A percentile compares a stretch with the other conserved stretches of the same genome.
These are phyloP conservation scores for Anisodus tanguticus DNA, from an alignment of 257 asterid genomes.

Conservation along the genomic window DNA sequence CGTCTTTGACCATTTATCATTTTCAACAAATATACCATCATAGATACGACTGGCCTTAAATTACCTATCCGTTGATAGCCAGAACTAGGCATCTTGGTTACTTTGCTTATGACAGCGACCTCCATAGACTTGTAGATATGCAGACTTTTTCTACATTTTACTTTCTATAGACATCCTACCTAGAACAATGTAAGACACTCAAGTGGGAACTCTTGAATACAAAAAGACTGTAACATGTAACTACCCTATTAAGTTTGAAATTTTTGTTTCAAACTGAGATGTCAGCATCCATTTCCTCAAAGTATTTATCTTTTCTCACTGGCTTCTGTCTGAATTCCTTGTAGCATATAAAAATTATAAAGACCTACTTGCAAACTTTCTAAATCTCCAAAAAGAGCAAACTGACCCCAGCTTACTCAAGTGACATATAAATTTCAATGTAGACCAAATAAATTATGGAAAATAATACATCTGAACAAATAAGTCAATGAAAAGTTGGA, in stretches of 20 bases:
- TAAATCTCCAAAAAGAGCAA: neutral
- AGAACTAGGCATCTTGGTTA: neutral
- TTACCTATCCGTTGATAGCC: neutral
- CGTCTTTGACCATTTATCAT: neutral
- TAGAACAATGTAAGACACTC: neutral
- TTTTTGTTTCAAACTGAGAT: neutral
- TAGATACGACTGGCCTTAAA: neutral
- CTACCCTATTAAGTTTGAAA: neutral
- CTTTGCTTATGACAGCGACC: neutral
- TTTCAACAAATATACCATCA: neutral
- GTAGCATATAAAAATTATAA: neutral
- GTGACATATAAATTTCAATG: slow-evolving; percentile 1
- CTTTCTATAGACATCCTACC: neutral
- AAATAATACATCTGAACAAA: neutral
- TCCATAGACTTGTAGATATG: neutral
- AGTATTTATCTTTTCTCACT: neutral
- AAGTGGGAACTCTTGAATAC: neutral
- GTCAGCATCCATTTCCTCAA: neutral
- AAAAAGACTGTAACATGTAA: neutral
- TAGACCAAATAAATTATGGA: neutral
- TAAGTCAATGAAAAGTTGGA: neutral
- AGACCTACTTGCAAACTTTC: neutral
- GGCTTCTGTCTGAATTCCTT: neutral
- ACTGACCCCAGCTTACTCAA: slow-evolving; percentile 16
- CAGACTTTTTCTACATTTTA: neutral